Evolutionary conservation across 225 moss, liverwort and hornwort species (phyloP).

Genomic region (Climacium dendroides): DNA sequence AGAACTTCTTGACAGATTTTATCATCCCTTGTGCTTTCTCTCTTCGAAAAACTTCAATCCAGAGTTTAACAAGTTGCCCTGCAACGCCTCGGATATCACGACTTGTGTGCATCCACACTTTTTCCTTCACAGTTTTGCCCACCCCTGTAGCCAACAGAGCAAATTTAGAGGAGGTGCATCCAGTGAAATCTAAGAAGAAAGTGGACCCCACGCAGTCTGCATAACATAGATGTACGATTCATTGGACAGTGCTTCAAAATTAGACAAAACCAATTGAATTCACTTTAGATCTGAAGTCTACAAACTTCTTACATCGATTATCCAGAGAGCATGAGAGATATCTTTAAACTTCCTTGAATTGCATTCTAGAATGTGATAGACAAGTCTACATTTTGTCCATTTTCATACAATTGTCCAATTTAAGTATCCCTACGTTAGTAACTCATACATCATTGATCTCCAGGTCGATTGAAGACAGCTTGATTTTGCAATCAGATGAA

Average conservation of each 20-base stretch:
- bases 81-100: conserved; percentile 57
- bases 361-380: neutral
- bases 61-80: conserved; percentile 58
- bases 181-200: neutral
- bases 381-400: neutral
- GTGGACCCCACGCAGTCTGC: neutral
- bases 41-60: conserved; percentile 53
- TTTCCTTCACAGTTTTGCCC: conserved; percentile 56
- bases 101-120: conserved; percentile 62
- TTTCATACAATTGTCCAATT: neutral
- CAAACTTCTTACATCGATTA: neutral
- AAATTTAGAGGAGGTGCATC: neutral
- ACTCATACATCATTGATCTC: neutral
- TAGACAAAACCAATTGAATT: neutral
- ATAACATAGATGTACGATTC: neutral
- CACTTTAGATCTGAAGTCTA: neutral
- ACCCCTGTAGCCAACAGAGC: conserved; percentile 22
- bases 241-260: neutral
- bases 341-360: neutral
- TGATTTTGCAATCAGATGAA: neutral
- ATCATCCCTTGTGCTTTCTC: conserved; percentile 44
- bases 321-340: neutral
- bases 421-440: neutral
- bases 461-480: neutral
- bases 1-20: conserved; percentile 18